Conservation (phyloP, 2,329 filamentous ascomycete genomes). For the Teratosphaeria destructans region DNA sequence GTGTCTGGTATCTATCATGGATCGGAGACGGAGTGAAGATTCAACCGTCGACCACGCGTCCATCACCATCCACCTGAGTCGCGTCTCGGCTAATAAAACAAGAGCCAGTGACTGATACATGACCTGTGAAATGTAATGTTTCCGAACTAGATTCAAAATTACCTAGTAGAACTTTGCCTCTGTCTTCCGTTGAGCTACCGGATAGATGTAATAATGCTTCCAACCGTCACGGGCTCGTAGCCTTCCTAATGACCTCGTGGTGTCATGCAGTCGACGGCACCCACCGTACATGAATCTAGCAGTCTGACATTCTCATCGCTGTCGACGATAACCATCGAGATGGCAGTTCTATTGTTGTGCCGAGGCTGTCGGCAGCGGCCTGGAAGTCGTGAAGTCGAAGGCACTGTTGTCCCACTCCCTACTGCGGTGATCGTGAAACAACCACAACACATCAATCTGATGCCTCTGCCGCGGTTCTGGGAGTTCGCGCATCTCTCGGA, state of each 20-base stretch:
- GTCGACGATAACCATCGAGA: background rate
- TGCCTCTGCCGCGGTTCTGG: slow-evolving; percentile 14
- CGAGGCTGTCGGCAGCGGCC: background rate
- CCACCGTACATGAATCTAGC: background rate
- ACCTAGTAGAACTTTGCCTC: too few species aligned
- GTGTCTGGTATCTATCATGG: background rate
- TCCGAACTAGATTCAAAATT: too few species aligned
- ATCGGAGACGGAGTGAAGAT: background rate
- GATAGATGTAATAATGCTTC: too few species aligned
- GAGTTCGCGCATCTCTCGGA: slow-evolving; percentile 19
- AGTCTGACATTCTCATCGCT: background rate
- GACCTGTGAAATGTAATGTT: too few species aligned
- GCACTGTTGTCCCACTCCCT: background rate
- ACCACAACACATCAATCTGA: background rate
- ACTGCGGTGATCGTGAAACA: background rate
- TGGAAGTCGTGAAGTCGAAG: background rate
- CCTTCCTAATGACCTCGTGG: too few species aligned
- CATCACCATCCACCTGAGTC: background rate
- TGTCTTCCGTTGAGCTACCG: too few species aligned
- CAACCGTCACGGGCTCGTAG: too few species aligned
- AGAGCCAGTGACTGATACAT: background rate
- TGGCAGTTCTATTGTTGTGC: background rate
- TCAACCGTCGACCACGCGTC: background rate
- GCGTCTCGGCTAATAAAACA: too few species aligned
- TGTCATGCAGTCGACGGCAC: too few species aligned